phyloP scores from a whole-genome alignment of 768 basidiomycete species.

The Roridomyces roridus region DNA sequence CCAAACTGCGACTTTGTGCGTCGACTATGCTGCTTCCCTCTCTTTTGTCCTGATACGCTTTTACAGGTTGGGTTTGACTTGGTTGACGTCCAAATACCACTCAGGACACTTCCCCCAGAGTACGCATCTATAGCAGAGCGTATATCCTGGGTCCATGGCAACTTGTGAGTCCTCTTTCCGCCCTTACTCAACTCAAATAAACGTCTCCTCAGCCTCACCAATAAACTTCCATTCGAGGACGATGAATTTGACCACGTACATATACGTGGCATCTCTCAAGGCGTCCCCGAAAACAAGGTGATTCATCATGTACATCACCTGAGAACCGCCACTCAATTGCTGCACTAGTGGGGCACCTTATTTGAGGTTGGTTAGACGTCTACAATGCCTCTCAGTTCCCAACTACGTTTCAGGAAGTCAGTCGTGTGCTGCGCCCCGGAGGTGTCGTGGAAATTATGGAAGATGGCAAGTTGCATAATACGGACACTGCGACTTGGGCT shows the following conservation, averaged over 20 bases:
- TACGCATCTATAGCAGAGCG: conserved; percentile 59
- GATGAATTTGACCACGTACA: conserved; percentile 87
- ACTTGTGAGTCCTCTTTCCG: conserved; percentile 59
- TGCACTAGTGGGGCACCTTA: conserved; percentile 64
- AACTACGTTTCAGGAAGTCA: conserved; percentile 77
- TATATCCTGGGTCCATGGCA: conserved; percentile 77
- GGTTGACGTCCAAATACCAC: conserved; percentile 73
- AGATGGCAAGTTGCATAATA: conserved; percentile 58
- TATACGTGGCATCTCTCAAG: conserved; percentile 66
- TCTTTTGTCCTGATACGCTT: not conserved
- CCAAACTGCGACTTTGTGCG: conserved; percentile 67
- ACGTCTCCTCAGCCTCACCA: conserved; percentile 61
- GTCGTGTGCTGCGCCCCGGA: conserved; percentile 70
- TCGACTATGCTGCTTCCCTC: conserved; percentile 8
- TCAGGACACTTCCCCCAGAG: conserved; percentile 43
- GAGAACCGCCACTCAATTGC: conserved; percentile 2
- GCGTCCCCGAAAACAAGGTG: conserved; percentile 80
- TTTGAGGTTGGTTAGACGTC: conserved; percentile 57
- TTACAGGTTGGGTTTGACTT: conserved; percentile 79
- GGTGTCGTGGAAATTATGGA: conserved; percentile 77
- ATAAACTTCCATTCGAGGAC: conserved; percentile 80
- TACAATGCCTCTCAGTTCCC: not conserved
- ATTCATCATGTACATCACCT: conserved; percentile 7
- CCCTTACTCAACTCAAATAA: not conserved
- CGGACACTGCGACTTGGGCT: not conserved